Conservation (phyloP, 192 early-diverging fungal species). For the Coemansia sp. region DNA sequence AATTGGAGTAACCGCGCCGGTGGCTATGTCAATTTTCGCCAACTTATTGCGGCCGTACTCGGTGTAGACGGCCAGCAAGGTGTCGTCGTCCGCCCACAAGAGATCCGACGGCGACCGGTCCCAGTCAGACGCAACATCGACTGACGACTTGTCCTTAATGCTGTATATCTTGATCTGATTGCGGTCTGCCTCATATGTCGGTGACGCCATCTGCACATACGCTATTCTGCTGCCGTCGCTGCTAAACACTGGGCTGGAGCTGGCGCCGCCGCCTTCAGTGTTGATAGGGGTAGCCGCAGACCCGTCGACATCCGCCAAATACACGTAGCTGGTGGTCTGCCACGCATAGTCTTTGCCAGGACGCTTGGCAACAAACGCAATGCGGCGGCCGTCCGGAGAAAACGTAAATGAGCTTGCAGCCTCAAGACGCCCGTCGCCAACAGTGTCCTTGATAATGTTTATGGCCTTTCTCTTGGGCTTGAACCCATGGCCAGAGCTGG, state of each 20-base stretch:
- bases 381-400: constrained; percentile 59
- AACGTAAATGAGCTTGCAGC: constrained; percentile 59
- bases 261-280: constrained; percentile 56
- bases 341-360: constrained; percentile 65
- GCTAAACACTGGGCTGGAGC: constrained; percentile 62
- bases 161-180: constrained; percentile 66
- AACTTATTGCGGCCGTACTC: constrained; percentile 69
- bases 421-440: constrained; percentile 55
- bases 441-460: constrained; percentile 40
- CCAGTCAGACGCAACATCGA: constrained; percentile 57
- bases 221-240: constrained; percentile 63
- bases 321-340: constrained; percentile 74
- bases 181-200: constrained; percentile 75
- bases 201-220: constrained; percentile 72
- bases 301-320: constrained; percentile 58
- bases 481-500: constrained; percentile 36
- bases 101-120: constrained; percentile 59
- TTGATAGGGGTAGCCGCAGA: constrained; percentile 46
- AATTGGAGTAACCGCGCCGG: constrained; percentile 49
- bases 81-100: constrained; percentile 54
- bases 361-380: constrained; percentile 74
- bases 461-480: constrained; percentile 7
- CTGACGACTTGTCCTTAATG: constrained; percentile 31
- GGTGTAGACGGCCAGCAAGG: constrained; percentile 62
- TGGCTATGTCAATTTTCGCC: constrained; percentile 54